Evolutionary conservation across 176 grass and related monocot species (phyloP), one percentile per base, ranked within the genome.

Genomic region (Pontederia paniculata): DNA sequence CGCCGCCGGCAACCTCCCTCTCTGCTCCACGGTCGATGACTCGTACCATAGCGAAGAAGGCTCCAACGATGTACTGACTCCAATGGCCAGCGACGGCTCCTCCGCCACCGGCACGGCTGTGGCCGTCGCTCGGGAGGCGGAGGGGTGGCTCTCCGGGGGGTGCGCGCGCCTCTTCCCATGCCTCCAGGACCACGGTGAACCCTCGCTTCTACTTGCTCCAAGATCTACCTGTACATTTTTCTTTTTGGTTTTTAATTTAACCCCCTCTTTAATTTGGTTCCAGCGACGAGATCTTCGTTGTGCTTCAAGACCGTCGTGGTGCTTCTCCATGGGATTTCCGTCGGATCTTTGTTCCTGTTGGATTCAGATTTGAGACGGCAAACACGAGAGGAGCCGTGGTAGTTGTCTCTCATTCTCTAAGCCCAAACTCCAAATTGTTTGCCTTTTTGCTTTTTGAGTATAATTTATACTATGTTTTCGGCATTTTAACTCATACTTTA

Each of bases 381-480:
- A 65, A 66, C 67, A 28, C 42, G 47, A 47, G 52, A 72, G 41
- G 23, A 72, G 52, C 59, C 51, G 16, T 78, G 75, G 75, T 78
- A 71, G 19, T 4, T 62, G n/a, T 62, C 50, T 10, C n/a, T 52
- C 19, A 18, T 17, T 0, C 50, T 52, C 5, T 3, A 17, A 52
- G 3, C 19, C 7, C 10, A 19, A 18, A 52, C 18, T 52, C 28
- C n/a, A n/a, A n/a, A n/a, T n/a, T n/a, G n/a, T n/a, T n/a, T n/a
- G n/a, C n/a, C n/a, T n/a, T 37, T 37, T 37, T 5, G 28, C 28
- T 37, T 37, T 37, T 37, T 0, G 3, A 37, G 28, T 37, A n/a
- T 6, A 37, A 37, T 6, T 37, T 37, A 37, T 37, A 6, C 28
- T 37, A 37, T 6, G 28, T 37, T 37, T 37, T 1, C n/a, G n/a